Evolutionary conservation across 2,329 filamentous ascomycete species (phyloP).

Genomic region (Venturiaceae sp.): DNA sequence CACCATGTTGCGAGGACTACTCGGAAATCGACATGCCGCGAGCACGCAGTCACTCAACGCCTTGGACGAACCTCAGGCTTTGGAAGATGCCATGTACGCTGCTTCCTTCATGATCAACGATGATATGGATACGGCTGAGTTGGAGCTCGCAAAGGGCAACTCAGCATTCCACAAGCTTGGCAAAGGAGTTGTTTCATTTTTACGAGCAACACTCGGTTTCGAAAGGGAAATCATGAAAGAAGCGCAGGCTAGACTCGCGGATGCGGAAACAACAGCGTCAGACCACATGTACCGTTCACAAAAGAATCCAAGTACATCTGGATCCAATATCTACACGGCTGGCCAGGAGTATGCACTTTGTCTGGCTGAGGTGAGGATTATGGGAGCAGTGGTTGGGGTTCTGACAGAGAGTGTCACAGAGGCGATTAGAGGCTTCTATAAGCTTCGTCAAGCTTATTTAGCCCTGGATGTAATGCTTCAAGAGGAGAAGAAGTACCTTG

Average conservation of each 20-base stretch:
- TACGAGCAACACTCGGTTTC: conserved; percentile 78
- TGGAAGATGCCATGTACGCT: conserved; percentile 44
- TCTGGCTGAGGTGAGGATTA: conserved; percentile 76
- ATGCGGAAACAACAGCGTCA: conserved; percentile 68
- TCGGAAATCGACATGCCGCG: conserved; percentile 14
- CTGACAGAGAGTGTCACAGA: conserved; percentile 90
- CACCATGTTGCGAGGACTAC: conserved; percentile 4
- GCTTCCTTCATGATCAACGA: conserved; percentile 74
- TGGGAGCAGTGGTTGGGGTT: conserved; percentile 80
- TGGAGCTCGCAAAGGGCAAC: conserved; percentile 56
- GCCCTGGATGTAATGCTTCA: conserved; percentile 72
- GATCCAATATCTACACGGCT: conserved; percentile 61
- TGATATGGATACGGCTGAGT: conserved; percentile 77
- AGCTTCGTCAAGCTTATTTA: conserved; percentile 78
- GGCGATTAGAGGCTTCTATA: conserved; percentile 85
- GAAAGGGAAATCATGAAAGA: conserved; percentile 87
- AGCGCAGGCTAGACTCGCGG: conserved; percentile 60
- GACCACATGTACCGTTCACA: conserved; percentile 68
- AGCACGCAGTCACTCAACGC: conserved; percentile 48
- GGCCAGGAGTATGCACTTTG: conserved; percentile 83
- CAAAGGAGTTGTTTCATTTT: conserved; percentile 70
- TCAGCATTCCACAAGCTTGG: conserved; percentile 89
- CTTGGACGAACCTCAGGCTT: conserved; percentile 47
- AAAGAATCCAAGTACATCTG: conserved; percentile 47
- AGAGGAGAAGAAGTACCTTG: conserved; percentile 55